phyloP scores from a whole-genome alignment of 371 early-diverging fungal genomes.

The Mortierella sp. region DNA sequence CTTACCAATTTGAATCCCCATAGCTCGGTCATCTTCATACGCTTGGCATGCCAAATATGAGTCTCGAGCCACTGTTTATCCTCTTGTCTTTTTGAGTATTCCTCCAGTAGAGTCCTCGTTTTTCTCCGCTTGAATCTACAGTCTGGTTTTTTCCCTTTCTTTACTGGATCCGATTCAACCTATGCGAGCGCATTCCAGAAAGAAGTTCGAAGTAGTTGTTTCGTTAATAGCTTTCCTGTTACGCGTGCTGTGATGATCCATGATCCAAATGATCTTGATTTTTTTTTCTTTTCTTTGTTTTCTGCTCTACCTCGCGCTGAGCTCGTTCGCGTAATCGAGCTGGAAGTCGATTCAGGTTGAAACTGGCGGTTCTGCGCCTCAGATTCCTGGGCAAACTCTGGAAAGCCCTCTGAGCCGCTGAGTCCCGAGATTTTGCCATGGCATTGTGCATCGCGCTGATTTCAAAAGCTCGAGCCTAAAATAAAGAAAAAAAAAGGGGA shows the following conservation, averaged over 20 bases:
- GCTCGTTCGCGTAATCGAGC: conserved; percentile 79
- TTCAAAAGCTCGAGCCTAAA: conserved; percentile 78
- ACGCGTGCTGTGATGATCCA: too few relatives aligned
- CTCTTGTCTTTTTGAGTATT: conserved; percentile 69
- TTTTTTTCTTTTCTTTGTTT: conserved; percentile 13
- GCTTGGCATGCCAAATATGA: conserved; percentile 98
- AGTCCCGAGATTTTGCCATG: conserved; percentile 41
- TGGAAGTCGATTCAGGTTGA: conserved; percentile 90
- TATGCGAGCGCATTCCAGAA: background rate
- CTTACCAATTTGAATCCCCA: conserved; percentile 86
- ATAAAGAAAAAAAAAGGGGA: conserved; percentile 5
- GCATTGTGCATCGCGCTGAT: conserved; percentile 84
- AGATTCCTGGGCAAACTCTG: conserved; percentile 91
- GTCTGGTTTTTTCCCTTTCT: conserved; percentile 51
- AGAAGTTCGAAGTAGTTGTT: too few relatives aligned
- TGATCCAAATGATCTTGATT: too few relatives aligned
- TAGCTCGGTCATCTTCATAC: conserved; percentile 92
- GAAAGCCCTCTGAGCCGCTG: conserved; percentile 71
- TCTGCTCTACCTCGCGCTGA: conserved; percentile 67
- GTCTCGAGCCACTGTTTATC: conserved; percentile 93
- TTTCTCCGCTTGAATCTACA: conserved; percentile 55
- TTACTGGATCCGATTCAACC: conserved; percentile 45
- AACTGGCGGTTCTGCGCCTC: conserved; percentile 91
- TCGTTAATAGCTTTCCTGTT: too few relatives aligned
- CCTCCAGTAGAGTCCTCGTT: conserved; percentile 57